Evolutionary conservation across 192 early-diverging fungal genomes (phyloP), one percentile per base, ranked within the genome.

Genomic region (Gaertneriomyces semiglobifer): DNA sequence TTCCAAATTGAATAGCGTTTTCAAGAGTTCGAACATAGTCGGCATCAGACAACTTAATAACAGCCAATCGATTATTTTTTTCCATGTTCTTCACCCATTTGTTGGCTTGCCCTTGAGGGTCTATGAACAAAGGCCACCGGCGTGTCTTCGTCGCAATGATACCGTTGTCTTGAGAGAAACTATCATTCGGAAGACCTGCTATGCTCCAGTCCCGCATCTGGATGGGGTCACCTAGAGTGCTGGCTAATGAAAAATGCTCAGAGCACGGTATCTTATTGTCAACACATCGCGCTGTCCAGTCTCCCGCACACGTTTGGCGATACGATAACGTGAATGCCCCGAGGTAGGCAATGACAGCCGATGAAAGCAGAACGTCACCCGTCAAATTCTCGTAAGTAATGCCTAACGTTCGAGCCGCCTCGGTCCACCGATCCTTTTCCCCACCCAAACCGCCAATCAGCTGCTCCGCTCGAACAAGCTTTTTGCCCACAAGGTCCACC

Each of bases 51-150:
- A 86, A 74, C 70, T 86, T 86, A 38, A 86, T 86, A 0, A 86
- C 79, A 7, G 74, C 72, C 58, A 86, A 60, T 1, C 74, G 62
- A 48, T 86, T 86, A 19, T 50, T 56, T 62, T 86, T 86, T 68
- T 86, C 83, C 77, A 85, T 77, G 65, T 85, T 86, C 60, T 85
- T 86, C 50, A 86, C 73, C 84, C 84, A 86, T 55, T 86, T 86
- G 73, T 86, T 86, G 44, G 84, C 84, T 65, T 86, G 84, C 2
- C 83, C 84, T 60, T 86, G 82, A 7, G 83, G 83, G 62, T 85
- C 82, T 56, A 85, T 81, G 58, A 85, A 85, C 11, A 86, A 65
- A 14, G 79, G 79, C 84, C 84, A 86, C 19, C 84, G 73, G 16
- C 82, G 70, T 0, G 84, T 77, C 44, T 79, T 86, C 7, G 74